Evolutionary conservation across 768 basidiomycete species (phyloP).

Genomic region (Suillus ampliporus): DNA sequence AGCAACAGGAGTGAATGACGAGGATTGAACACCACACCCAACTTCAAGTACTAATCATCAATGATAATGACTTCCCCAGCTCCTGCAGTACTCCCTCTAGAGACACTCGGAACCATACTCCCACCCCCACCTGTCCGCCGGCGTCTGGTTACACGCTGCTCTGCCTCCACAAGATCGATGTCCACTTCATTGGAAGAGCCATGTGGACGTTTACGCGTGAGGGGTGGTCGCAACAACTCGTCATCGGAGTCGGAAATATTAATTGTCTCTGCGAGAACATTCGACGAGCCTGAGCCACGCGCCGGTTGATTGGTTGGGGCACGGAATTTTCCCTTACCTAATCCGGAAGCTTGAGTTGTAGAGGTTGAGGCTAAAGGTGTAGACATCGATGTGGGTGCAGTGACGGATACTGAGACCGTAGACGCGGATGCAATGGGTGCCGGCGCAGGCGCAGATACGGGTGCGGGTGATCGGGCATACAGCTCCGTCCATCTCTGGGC

Average conservation of each 20-base stretch:
- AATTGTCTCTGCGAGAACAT: constrained; percentile 25
- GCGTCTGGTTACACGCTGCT: constrained; percentile 28
- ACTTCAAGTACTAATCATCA: constrained; percentile 40
- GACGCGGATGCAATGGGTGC: background rate
- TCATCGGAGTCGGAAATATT: constrained; percentile 40
- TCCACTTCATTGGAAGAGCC: constrained; percentile 30
- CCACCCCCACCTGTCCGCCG: constrained; percentile 26
- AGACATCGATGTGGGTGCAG: background rate
- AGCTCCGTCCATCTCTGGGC: constrained; percentile 80
- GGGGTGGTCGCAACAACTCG: constrained; percentile 19
- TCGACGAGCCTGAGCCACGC: constrained; percentile 18
- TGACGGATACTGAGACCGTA: background rate
- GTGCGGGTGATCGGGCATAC: constrained; percentile 61
- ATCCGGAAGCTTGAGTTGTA: background rate
- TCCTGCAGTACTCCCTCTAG: constrained; percentile 18
- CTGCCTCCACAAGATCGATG: constrained; percentile 38
- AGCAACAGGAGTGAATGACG: too few species aligned
- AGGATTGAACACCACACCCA: too few species aligned
- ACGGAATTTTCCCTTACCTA: constrained; percentile 45
- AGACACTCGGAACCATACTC: constrained; percentile 7
- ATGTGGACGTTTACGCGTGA: constrained; percentile 40
- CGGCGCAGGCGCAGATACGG: constrained; percentile 27
- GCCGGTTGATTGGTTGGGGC: constrained; percentile 16
- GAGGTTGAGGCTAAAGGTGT: background rate
- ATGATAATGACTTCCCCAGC: constrained; percentile 51